Conservation (phyloP, 73 alveolate genomes). For the Tetrahymena malaccensis region DNA sequence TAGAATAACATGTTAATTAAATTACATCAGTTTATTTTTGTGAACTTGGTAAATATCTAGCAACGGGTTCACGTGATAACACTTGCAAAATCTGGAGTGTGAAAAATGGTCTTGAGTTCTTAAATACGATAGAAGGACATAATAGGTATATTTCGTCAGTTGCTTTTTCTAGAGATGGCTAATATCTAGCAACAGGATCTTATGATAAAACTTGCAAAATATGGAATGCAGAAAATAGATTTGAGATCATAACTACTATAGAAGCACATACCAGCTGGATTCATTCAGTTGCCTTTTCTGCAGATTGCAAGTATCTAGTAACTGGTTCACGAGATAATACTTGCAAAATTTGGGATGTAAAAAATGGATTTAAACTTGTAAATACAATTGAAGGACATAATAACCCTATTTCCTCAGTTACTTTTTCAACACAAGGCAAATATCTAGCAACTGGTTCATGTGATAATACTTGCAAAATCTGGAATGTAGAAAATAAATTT, state of each 20-base stretch:
- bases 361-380: no score
- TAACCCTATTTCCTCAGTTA: no score
- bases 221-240: background rate
- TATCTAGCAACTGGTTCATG: no score
- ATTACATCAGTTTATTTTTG: no score
- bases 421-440: no score
- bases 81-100: background rate
- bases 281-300: background rate
- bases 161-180: background rate
- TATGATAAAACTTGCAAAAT: background rate
- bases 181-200: background rate
- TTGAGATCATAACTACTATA: background rate
- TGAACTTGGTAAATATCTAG: background rate
- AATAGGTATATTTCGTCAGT: background rate
- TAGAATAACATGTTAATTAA: no score
- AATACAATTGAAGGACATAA: no score
- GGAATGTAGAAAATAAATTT: no score
- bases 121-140: background rate
- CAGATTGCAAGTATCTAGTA: background rate
- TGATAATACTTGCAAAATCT: no score
- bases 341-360: no score
- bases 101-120: background rate
- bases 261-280: background rate
- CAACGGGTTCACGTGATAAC: background rate
- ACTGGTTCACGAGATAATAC: no score